Base-by-base conservation (phyloP, 1,139 yeast species). In the Pichia sp. region DNA sequence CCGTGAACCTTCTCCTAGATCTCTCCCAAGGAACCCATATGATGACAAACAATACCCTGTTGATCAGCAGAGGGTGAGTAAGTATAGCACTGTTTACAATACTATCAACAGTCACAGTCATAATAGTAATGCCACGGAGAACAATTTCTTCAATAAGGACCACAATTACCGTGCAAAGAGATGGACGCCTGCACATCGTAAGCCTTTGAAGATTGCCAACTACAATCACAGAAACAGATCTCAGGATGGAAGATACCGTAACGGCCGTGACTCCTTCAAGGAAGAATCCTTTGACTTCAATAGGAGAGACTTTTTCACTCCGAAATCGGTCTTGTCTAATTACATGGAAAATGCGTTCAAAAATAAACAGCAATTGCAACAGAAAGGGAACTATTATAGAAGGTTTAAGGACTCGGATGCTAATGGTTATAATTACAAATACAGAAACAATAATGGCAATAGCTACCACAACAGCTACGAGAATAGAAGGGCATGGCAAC, bases 261-360 rank as follows among this genome's bases (percentile, higher is more conserved):
- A n/a, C n/a, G n/a, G n/a, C n/a, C 28, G 26, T 18, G 33, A 34
- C 22, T 19, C 32, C n/a, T 28, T 32, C 6, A 34, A 33, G 10
- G 42, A 42, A n/a, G 37, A 32, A 12, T 21, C 33, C 2, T 33
- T 44, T 18, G 43, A 45, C 28, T 79, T 74, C 51, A 74, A 72
- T 48, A 67, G 88, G 41, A 81, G 77, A 47, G 88, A 81, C 52
- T 78, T 70, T 48, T 81, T 80, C 52, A 81, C 93, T 3, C 93
- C 93, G 2, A 82, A 80, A 41, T 76, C 87, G 19, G 81, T 77
- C 6, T 73, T 77, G 48, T 74, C 73, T 45, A 80, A 77, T 48
- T 80, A 79, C 52, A 71, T 80, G 80, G 85, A 75, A 48, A 80
- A 79, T 47, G 76, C 76, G 44, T 74, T 76, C 27, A 76, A 66